phyloP scores from a whole-genome alignment of 208 protist genomes.

The Leishmania lainsoni region DNA sequence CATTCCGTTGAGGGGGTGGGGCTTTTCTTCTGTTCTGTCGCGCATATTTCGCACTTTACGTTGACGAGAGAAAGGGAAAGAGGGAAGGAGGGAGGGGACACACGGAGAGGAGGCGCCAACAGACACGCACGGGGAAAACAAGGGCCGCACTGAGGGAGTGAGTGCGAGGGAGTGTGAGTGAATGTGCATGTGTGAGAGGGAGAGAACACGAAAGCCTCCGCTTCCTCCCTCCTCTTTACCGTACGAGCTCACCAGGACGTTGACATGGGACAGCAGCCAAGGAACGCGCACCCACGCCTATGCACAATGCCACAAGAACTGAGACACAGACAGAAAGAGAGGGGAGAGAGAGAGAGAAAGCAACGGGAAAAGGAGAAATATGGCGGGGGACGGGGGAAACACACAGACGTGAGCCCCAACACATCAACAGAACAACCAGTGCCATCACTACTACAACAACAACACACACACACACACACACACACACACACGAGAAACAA shows the following conservation, averaged over 20 bases:
- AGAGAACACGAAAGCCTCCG: neutral
- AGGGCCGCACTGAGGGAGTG: neutral
- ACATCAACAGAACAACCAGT: neutral
- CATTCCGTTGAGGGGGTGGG: too few relatives aligned
- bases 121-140: neutral
- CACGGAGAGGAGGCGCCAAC: neutral
- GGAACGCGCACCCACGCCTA: too few relatives aligned
- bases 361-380: constrained; percentile 6
- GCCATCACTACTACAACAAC: neutral
- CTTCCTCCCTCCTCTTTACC: neutral
- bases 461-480: neutral
- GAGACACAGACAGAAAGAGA: neutral
- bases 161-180: neutral
- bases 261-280: too few relatives aligned
- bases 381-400: neutral
- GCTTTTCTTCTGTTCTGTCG: too few relatives aligned
- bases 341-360: neutral
- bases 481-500: neutral
- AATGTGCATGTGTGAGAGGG: too few relatives aligned
- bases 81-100: neutral
- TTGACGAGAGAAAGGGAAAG: neutral
- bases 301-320: too few relatives aligned
- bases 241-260: neutral
- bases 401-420: neutral
- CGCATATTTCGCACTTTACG: too few relatives aligned